Evolutionary conservation across 202 grass and related monocot species (phyloP).

Genomic region (Musa balbisiana): DNA sequence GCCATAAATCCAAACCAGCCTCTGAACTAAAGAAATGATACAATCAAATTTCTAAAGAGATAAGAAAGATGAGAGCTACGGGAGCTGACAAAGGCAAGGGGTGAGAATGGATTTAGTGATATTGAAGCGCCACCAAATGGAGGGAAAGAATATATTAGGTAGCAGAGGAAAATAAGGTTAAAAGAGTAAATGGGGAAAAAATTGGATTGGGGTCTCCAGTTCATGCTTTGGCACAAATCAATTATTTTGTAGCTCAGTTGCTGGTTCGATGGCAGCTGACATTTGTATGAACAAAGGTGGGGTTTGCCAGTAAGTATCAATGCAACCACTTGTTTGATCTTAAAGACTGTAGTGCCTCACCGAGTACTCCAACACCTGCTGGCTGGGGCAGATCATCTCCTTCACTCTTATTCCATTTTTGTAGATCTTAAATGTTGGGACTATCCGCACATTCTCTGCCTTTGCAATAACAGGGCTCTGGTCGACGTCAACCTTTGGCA

Average conservation of each 20-base stretch:
- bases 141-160: constrained; percentile 3
- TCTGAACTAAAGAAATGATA: background rate
- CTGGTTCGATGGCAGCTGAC: constrained; percentile 1
- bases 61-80: background rate
- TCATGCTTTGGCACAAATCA: background rate
- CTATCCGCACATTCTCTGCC: constrained; percentile 18
- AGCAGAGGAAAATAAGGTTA: constrained; percentile 1
- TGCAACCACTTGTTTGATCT: background rate
- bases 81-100: background rate
- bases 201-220: background rate
- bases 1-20: background rate
- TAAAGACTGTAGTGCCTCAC: constrained; percentile 25
- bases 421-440: constrained; percentile 28
- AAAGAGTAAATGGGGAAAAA: too few species aligned
- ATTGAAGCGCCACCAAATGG: background rate
- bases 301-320: background rate
- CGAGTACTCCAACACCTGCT: constrained; percentile 20
- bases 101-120: background rate
- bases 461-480: constrained; percentile 20
- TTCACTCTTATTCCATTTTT: constrained; percentile 18
- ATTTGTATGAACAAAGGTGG: constrained; percentile 3
- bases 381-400: constrained; percentile 25
- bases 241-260: constrained; percentile 2
- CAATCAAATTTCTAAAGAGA: background rate
- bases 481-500: constrained; percentile 58